Conservation (phyloP, 208 protist genomes). For the Leishmania major region DNA sequence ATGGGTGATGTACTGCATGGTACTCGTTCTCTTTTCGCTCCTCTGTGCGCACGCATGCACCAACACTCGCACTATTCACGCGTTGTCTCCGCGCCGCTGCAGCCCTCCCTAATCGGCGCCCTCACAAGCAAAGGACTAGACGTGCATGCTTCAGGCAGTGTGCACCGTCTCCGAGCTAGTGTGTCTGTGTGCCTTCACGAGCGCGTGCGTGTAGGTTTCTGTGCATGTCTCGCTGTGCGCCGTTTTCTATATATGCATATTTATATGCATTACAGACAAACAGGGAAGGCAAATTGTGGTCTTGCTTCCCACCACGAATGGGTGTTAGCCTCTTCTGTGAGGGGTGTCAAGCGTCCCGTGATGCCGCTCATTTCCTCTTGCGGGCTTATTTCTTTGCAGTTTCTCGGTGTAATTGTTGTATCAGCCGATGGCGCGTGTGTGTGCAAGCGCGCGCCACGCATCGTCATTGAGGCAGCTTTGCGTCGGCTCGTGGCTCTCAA, state of each 20-base stretch:
- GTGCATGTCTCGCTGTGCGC: not conserved
- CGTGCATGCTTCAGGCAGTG: not conserved
- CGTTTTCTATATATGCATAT: no score
- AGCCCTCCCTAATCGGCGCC: not conserved
- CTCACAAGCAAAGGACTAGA: not conserved
- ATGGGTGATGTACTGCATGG: not conserved
- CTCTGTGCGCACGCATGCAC: not conserved
- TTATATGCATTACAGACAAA: not conserved
- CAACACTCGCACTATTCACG: not conserved
- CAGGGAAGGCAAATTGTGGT: not conserved
- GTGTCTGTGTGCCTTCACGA: not conserved
- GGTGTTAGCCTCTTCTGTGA: not conserved
- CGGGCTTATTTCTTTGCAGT: not conserved
- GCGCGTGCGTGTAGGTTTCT: not conserved
- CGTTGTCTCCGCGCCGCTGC: not conserved
- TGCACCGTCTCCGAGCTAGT: not conserved
- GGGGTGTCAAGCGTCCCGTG: not conserved
- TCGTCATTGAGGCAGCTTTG: not conserved
- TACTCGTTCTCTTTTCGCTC: not conserved
- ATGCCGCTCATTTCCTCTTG: not conserved
- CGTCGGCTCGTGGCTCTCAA: not conserved
- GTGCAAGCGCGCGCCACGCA: not conserved
- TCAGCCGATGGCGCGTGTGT: not conserved
- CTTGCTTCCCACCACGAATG: not conserved
- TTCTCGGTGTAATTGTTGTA: not conserved